Evolutionary conservation across 768 basidiomycete genomes (phyloP).

Genomic region (Pleurotus sapidus): DNA sequence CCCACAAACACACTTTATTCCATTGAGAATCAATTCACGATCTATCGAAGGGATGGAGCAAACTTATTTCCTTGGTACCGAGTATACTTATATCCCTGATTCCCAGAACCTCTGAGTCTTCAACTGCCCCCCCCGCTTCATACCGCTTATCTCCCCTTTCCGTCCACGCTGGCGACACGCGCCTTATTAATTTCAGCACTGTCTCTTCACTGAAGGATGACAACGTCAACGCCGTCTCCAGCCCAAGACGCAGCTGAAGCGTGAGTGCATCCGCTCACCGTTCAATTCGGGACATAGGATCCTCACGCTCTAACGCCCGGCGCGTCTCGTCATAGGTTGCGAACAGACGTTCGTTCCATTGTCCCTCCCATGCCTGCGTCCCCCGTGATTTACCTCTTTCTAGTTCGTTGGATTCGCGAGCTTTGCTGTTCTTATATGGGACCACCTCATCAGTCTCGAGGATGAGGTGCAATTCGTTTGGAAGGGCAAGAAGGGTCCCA

Average conservation of each 20-base stretch:
- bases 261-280: neutral
- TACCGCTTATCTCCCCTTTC: neutral
- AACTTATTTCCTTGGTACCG: too few species aligned
- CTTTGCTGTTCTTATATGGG: slow-evolving; percentile 52
- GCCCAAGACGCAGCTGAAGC: slow-evolving; percentile 1
- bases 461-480: slow-evolving; percentile 52
- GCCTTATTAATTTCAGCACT: too few species aligned
- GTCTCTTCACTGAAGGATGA: too few species aligned
- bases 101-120: too few species aligned
- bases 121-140: neutral
- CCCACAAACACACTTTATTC: too few species aligned
- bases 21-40: too few species aligned
- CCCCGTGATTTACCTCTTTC: neutral
- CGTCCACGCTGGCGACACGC: neutral
- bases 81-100: too few species aligned
- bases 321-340: neutral
- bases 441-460: slow-evolving; percentile 50
- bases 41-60: too few species aligned
- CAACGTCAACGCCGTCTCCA: neutral
- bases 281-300: too few species aligned
- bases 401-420: slow-evolving; percentile 53
- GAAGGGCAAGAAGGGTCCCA: slow-evolving; percentile 42
- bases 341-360: slow-evolving; percentile 10
- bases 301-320: neutral
- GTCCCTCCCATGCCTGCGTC: neutral